These are phyloP conservation scores for Neurospora intermedia DNA, from an alignment of 495 filamentous ascomycete species.

Conservation along the genomic window DNA sequence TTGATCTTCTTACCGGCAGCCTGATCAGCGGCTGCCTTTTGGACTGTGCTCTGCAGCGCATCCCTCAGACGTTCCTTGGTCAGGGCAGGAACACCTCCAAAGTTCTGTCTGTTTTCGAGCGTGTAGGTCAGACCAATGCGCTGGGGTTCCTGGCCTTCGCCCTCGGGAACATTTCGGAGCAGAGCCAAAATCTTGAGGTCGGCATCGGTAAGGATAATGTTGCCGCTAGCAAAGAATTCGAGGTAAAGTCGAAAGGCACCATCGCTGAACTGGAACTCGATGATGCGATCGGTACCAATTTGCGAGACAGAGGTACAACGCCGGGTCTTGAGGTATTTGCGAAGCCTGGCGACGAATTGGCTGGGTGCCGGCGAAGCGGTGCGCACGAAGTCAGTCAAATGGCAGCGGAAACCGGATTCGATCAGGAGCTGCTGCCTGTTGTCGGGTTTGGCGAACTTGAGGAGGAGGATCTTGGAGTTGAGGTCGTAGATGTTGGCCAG, in stretches of 20 bases:
- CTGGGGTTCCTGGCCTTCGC: slow-evolving; percentile 66
- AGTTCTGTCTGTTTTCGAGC: slow-evolving; percentile 73
- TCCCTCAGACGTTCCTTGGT: slow-evolving; percentile 59
- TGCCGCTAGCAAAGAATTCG: slow-evolving; percentile 90
- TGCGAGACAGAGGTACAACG: slow-evolving; percentile 72
- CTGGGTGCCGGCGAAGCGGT: slow-evolving; percentile 75
- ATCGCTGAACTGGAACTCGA: slow-evolving; percentile 88
- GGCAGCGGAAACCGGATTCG: slow-evolving; percentile 92
- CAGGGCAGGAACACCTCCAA: slow-evolving; percentile 57
- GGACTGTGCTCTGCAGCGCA: slow-evolving; percentile 56
- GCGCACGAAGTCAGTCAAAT: slow-evolving; percentile 80
- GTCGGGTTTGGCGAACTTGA: slow-evolving; percentile 83
- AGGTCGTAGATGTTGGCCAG: slow-evolving; percentile 93
- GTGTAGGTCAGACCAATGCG: slow-evolving; percentile 69
- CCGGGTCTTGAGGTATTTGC: slow-evolving; percentile 80
- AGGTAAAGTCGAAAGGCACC: slow-evolving; percentile 78
- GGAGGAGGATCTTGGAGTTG: slow-evolving; percentile 84
- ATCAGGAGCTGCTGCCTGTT: slow-evolving; percentile 78
- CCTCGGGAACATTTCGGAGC: slow-evolving; percentile 63
- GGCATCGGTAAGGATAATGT: slow-evolving; percentile 80
- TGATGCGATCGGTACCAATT: slow-evolving; percentile 85
- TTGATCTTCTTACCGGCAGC: slow-evolving; percentile 56
- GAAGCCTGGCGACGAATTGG: slow-evolving; percentile 67
- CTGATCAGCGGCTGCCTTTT: slow-evolving; percentile 35
- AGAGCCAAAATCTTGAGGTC: slow-evolving; percentile 69